Evolutionary conservation across 108 stramenopile genomes (phyloP).

Genomic region (Aurantiochytrium sp.): DNA sequence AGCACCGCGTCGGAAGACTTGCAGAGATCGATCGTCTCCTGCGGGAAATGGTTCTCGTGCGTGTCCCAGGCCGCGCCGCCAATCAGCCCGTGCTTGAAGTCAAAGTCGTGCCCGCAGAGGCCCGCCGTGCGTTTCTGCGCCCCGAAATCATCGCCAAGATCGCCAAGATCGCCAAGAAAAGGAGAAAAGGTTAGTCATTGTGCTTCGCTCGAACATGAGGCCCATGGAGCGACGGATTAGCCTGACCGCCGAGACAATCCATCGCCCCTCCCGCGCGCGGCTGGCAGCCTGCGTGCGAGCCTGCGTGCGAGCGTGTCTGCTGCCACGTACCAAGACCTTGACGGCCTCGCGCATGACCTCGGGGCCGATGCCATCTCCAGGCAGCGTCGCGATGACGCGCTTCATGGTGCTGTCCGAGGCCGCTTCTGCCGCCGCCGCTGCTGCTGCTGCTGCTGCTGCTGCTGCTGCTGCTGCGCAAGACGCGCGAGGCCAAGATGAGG

Average conservation of each 20-base stretch:
- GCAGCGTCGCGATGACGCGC: conserved; percentile 46
- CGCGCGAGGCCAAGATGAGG: too few relatives aligned
- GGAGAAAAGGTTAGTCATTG: too few relatives aligned
- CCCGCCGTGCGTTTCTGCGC: background rate
- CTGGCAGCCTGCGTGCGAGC: too few relatives aligned
- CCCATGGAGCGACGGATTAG: too few relatives aligned
- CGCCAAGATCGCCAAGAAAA: too few relatives aligned
- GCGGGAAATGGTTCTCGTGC: conserved; percentile 77
- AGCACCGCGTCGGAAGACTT: conserved; percentile 81
- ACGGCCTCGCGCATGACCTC: conserved; percentile 39
- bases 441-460: too few relatives aligned
- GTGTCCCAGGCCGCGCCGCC: conserved; percentile 93
- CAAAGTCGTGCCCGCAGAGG: conserved; percentile 56
- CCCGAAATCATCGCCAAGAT: too few relatives aligned
- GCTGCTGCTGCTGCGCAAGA: too few relatives aligned
- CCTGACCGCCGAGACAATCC: too few relatives aligned
- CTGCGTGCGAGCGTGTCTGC: too few relatives aligned
- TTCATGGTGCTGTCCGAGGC: background rate
- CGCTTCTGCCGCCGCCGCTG: background rate
- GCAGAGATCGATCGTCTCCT: conserved; percentile 77
- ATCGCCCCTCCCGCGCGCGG: too few relatives aligned
- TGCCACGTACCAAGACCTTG: background rate
- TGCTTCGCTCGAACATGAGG: too few relatives aligned
- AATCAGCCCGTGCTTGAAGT: conserved; percentile 87
- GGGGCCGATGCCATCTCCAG: conserved; percentile 63